A percentile compares a stretch with the other conserved stretches of the same genome.
phyloP scores from a whole-genome alignment of 2,329 filamentous ascomycete genomes.

The Diaporthe citri region DNA sequence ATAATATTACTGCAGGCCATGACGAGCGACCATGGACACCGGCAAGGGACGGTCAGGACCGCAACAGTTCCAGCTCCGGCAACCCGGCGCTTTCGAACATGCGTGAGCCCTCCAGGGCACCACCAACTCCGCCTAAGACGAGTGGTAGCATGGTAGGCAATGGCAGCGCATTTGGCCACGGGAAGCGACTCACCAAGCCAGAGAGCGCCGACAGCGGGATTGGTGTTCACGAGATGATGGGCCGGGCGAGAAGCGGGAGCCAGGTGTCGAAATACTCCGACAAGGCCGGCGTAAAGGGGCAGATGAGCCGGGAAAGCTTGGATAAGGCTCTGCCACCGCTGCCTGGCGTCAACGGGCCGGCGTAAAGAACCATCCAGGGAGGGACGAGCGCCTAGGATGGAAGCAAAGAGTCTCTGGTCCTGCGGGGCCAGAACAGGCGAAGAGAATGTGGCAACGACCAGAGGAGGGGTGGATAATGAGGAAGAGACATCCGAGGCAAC shows the following conservation, averaged over 20 bases:
- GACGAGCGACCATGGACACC: constrained; percentile 56
- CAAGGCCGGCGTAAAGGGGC: constrained; percentile 47
- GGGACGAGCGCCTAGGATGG: neutral
- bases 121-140: constrained; percentile 63
- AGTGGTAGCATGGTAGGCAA: constrained; percentile 34
- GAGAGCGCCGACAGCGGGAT: constrained; percentile 64
- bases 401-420: constrained; percentile 41
- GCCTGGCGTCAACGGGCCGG: constrained; percentile 51
- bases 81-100: constrained; percentile 49
- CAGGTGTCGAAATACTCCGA: constrained; percentile 46
- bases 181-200: constrained; percentile 52
- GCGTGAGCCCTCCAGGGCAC: constrained; percentile 42
- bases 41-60: constrained; percentile 53
- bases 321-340: constrained; percentile 72
- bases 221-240: constrained; percentile 50
- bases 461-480: constrained; percentile 26
- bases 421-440: constrained; percentile 9
- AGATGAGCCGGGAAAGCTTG: constrained; percentile 67
- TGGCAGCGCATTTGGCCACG: constrained; percentile 20
- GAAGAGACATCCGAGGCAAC: constrained; percentile 29
- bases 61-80: constrained; percentile 47
- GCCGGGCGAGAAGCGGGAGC: constrained; percentile 44
- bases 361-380: constrained; percentile 8
- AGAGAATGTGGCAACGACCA: constrained; percentile 10
- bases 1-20: constrained; percentile 50